Conservation (phyloP, 306 rosid species). For the Vigna mungo region DNA sequence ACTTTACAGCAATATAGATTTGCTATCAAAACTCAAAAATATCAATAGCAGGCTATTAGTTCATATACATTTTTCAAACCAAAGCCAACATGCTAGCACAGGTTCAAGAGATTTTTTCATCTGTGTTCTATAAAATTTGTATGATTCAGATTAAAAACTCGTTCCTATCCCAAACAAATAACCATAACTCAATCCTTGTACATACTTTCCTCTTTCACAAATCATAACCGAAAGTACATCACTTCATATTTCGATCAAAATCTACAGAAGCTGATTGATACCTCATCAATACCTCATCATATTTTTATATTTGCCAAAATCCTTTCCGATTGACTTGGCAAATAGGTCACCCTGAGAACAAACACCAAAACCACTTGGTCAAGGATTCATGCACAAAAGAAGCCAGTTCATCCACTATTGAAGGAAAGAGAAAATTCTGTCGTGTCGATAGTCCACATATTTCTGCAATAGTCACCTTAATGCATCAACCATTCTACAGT, state of each 20-base stretch:
- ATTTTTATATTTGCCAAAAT: slow-evolving; percentile 29
- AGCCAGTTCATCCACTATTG: slow-evolving; percentile 9
- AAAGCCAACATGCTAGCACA: neutral
- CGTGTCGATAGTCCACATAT: neutral
- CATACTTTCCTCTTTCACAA: slow-evolving; percentile 29
- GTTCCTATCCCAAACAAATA: slow-evolving; percentile 5
- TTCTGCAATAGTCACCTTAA: slow-evolving; percentile 50
- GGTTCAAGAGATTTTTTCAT: neutral
- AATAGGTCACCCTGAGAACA: slow-evolving; percentile 5
- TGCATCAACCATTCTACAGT: slow-evolving; percentile 84
- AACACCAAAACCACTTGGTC: slow-evolving; percentile 30
- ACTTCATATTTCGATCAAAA: slow-evolving; percentile 31
- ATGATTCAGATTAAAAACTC: neutral
- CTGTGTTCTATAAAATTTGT: slow-evolving; percentile 14
- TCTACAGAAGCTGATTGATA: slow-evolving; percentile 23
- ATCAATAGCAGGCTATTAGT: neutral
- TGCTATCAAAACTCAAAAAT: neutral
- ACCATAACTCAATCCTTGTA: slow-evolving; percentile 2
- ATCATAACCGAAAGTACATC: slow-evolving; percentile 7
- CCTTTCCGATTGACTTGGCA: slow-evolving; percentile 27
- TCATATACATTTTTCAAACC: neutral
- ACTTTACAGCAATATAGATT: neutral
- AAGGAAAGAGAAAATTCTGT: neutral
- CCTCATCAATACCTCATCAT: slow-evolving; percentile 1
- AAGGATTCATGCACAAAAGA: slow-evolving; percentile 28